Percentiles rank a stretch among this genome's conserved stretches.
Evolutionary conservation across 371 early-diverging fungal species (phyloP).

Genomic region (Vairimorpha necatrix): DNA sequence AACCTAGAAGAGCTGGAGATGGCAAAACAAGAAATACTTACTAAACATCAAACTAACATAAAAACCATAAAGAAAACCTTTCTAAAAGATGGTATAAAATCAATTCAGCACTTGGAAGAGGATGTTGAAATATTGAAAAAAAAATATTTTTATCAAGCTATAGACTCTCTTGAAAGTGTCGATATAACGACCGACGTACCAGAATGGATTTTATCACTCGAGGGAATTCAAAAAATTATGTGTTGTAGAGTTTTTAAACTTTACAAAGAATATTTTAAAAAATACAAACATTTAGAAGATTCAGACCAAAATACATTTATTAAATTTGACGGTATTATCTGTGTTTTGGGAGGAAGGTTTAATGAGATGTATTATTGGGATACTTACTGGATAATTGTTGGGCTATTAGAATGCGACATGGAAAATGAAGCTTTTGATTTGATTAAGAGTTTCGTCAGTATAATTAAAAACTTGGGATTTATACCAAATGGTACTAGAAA

Average conservation of each 20-base stretch:
- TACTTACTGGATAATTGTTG: constrained; percentile 74
- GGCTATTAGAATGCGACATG: constrained; percentile 70
- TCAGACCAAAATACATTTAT: neutral
- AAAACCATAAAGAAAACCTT: neutral
- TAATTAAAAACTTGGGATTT: constrained; percentile 71
- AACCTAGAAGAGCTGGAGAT: neutral
- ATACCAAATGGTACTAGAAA: constrained; percentile 77
- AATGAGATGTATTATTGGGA: constrained; percentile 85
- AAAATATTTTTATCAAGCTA: neutral
- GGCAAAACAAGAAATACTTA: neutral
- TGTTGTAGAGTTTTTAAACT: neutral
- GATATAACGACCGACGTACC: neutral
- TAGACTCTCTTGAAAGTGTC: neutral
- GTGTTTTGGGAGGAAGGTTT: constrained; percentile 75
- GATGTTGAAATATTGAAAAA: neutral
- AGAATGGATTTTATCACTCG: neutral
- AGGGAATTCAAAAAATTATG: neutral
- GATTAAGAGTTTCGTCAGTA: constrained; percentile 70
- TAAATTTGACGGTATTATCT: neutral
- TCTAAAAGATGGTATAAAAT: neutral
- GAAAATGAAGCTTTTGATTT: constrained; percentile 67
- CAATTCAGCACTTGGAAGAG: neutral
- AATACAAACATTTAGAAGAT: neutral
- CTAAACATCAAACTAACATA: neutral
- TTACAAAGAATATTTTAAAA: neutral